Evolutionary conservation across 2,329 filamentous ascomycete species (phyloP).

Genomic region (Cladophialophora psammophila): DNA sequence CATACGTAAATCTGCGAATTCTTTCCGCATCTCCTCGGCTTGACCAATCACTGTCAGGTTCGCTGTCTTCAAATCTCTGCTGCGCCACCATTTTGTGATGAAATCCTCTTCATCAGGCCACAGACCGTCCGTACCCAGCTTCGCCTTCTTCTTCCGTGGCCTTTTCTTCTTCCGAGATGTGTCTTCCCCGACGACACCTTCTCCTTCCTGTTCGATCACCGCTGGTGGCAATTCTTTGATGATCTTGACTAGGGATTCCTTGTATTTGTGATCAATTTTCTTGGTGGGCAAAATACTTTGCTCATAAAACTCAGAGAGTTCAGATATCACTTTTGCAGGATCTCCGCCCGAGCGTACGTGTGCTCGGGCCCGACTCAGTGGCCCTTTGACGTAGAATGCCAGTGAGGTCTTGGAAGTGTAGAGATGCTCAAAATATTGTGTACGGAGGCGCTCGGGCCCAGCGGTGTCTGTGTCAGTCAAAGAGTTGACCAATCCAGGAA

Average conservation of each 20-base stretch:
- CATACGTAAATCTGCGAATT: slow-evolving; percentile 53
- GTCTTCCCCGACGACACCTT: slow-evolving; percentile 34
- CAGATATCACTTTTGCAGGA: slow-evolving; percentile 38
- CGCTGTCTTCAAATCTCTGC: slow-evolving; percentile 41
- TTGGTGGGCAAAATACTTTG: slow-evolving; percentile 54
- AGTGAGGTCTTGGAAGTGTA: slow-evolving; percentile 52
- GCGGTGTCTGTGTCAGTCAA: slow-evolving; percentile 18
- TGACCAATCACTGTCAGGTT: background rate
- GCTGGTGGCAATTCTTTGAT: slow-evolving; percentile 46
- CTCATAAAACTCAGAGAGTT: slow-evolving; percentile 50
- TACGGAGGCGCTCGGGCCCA: slow-evolving; percentile 33
- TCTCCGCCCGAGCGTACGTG: slow-evolving; percentile 46
- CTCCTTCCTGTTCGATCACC: slow-evolving; percentile 39
- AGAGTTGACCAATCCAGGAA: background rate
- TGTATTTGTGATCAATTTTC: slow-evolving; percentile 58
- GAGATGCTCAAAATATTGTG: slow-evolving; percentile 40
- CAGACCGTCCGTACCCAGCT: slow-evolving; percentile 56
- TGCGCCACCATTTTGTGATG: slow-evolving; percentile 56
- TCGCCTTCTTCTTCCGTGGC: slow-evolving; percentile 48
- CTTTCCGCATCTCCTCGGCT: slow-evolving; percentile 45
- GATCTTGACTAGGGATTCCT: slow-evolving; percentile 51
- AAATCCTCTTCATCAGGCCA: slow-evolving; percentile 55
- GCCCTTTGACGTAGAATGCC: slow-evolving; percentile 61
- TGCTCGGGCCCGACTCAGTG: slow-evolving; percentile 55
- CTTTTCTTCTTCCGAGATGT: slow-evolving; percentile 35